phyloP scores from a whole-genome alignment of 2,329 filamentous ascomycete species.

The Immersiporthe knoxdaviesiana region DNA sequence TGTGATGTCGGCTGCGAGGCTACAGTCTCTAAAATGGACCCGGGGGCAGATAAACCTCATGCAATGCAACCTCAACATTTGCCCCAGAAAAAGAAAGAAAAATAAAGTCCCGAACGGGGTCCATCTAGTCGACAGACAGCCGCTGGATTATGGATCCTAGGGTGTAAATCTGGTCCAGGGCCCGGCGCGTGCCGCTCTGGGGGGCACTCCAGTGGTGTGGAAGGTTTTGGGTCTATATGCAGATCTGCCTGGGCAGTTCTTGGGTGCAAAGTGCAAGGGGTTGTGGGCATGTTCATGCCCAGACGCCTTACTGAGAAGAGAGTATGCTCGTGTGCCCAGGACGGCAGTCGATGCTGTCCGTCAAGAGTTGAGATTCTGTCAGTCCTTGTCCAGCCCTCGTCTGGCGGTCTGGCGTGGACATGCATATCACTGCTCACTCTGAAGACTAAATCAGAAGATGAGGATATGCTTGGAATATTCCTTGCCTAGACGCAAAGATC shows the following conservation, averaged over 20 bases:
- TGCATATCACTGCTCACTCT: background rate
- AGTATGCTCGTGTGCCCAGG: background rate
- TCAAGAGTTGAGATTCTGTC: background rate
- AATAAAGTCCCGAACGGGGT: too few species aligned
- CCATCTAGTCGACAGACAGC: background rate
- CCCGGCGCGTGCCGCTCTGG: background rate
- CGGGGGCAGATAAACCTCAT: background rate
- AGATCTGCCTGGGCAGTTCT: background rate
- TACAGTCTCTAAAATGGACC: background rate
- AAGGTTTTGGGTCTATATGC: background rate
- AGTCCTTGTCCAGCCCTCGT: background rate
- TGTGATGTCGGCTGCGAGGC: background rate
- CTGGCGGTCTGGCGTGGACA: background rate
- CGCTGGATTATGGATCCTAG: background rate
- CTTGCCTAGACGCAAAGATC: too few species aligned
- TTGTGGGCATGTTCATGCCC: background rate
- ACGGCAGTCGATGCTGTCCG: background rate
- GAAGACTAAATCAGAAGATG: background rate
- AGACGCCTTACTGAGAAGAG: constrained; percentile 1
- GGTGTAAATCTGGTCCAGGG: background rate
- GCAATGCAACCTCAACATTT: constrained; percentile 7
- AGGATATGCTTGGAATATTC: background rate
- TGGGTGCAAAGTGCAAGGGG: background rate
- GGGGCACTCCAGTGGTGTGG: background rate
- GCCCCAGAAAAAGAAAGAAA: too few species aligned